Base-by-base conservation (phyloP, 2,329 filamentous ascomycete species). In the Colletotrichum tropicicola region DNA sequence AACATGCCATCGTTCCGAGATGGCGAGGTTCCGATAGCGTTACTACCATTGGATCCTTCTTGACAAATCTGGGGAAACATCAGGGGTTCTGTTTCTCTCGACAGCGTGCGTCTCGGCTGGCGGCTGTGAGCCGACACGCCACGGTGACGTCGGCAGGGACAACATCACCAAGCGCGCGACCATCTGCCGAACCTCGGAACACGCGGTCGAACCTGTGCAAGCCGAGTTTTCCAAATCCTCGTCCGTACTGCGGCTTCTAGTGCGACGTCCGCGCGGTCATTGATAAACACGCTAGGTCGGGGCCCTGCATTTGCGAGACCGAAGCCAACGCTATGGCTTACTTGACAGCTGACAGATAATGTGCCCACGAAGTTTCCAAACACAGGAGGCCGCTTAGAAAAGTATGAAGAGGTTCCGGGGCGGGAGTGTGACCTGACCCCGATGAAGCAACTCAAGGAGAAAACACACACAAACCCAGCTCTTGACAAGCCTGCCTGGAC, bases 101-200 rank as follows among this genome's bases (percentile, higher is more conserved):
- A 35, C 32, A 13, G 32, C 32, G 6, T 41, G 37, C 5, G 23
- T 19, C 43, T 45, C 19, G 19, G 19, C 43, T 19, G 19, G 23
- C 32, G 32, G 32, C 32, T 35, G 32, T 35, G 32, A 35, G 32
- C 32, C 32, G 32, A 35, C 32, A 15, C 10, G 32, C 32, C 43
- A 37, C 37, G 21, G 21, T 57, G 54, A 57, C 54, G 54, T 57
- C 43, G 44, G 39, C 52, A 55, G 39, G 52, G 37, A 21, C 37
- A 41, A 9, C 37, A 41, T 41, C 37, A 17, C 37, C 13, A 41
- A 19, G n/a, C 37, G 37, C 37, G 13, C 15, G 17, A 41, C 9
- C n/a, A n/a, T n/a, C n/a, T n/a, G n/a, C n/a, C n/a, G n/a, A n/a
- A n/a, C n/a, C n/a, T n/a, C n/a, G n/a, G n/a, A n/a, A n/a, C n/a